phyloP scores from a whole-genome alignment of 1,284 basidiomycete genomes.

The Pyrrhoderma noxium region DNA sequence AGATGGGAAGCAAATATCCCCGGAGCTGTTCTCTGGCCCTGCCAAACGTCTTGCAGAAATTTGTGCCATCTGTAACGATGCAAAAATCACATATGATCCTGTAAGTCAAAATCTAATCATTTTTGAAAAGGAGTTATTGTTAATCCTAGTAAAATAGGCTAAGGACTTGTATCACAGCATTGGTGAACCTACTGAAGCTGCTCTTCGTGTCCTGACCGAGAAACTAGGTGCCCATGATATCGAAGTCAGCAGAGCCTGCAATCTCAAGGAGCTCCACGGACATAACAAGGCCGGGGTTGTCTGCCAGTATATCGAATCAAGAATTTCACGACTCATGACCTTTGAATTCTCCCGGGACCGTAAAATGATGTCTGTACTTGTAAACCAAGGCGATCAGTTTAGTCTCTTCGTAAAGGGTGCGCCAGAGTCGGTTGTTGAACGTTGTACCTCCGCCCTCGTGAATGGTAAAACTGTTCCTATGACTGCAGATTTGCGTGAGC shows the following conservation, averaged over 20 bases:
- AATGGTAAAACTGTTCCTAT: conserved; percentile 62
- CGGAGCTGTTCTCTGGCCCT: conserved; percentile 61
- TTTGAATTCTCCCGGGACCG: conserved; percentile 98
- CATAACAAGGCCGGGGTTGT: conserved; percentile 72
- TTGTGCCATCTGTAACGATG: conserved; percentile 86
- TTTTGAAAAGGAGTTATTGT: too few species aligned
- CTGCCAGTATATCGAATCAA: conserved; percentile 73
- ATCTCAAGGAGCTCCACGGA: conserved; percentile 51
- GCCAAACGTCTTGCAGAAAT: conserved; percentile 84
- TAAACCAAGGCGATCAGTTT: conserved; percentile 48
- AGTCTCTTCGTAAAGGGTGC: conserved; percentile 91
- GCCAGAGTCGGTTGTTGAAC: conserved; percentile 89
- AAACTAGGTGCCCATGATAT: conserved; percentile 51
- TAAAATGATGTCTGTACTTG: conserved; percentile 98
- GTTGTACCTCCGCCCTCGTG: conserved; percentile 72
- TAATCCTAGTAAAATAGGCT: conserved; percentile 49
- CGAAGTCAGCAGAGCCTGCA: conserved; percentile 26
- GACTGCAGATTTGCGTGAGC: conserved; percentile 50
- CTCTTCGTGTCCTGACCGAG: conserved; percentile 88
- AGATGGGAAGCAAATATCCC: conserved; percentile 49
- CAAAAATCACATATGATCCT: conserved; percentile 79
- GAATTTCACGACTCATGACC: conserved; percentile 76
- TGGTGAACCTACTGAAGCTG: conserved; percentile 96
- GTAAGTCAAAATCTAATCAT: conserved; percentile 44
- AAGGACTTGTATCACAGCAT: conserved; percentile 79